These are phyloP conservation scores for Colletotrichum chrysophilum DNA, from an alignment of 2,329 filamentous ascomycete genomes.

Conservation along the genomic window DNA sequence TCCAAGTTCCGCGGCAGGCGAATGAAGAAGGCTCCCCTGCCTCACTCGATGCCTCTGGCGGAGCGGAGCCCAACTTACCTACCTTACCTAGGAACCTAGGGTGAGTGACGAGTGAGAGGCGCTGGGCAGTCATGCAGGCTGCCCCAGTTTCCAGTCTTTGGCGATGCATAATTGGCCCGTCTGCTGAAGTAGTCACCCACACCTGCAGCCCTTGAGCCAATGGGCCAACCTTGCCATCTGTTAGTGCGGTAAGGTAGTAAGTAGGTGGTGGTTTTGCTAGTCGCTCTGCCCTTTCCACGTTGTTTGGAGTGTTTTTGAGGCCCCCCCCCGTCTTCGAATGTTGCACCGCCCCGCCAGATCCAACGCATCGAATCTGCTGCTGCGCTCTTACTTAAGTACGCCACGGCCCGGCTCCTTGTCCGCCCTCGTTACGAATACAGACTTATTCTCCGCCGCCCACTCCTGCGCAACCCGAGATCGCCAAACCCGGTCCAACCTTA, in stretches of 20 bases:
- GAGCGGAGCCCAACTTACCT: neutral
- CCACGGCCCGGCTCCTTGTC: constrained; percentile 13
- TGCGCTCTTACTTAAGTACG: constrained; percentile 15
- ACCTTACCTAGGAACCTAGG: too few species aligned
- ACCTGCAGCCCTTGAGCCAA: constrained; percentile 6
- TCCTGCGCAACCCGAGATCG: neutral
- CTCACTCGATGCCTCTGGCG: neutral
- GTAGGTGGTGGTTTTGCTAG: neutral
- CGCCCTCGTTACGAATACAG: neutral
- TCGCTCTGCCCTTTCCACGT: neutral
- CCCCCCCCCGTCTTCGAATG: constrained; percentile 1
- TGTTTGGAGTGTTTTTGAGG: constrained; percentile 12
- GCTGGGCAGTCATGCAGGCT: constrained; percentile 24
- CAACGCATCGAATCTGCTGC: neutral
- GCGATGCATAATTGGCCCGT: constrained; percentile 1
- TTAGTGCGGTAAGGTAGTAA: neutral
- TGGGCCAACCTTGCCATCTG: neutral
- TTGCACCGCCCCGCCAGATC: constrained; percentile 17
- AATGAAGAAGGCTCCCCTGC: neutral
- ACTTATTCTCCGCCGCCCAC: neutral
- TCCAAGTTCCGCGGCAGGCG: neutral
- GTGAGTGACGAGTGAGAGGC: neutral
- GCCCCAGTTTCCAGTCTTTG: neutral
- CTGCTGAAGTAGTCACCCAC: neutral
- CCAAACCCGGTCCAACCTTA: neutral